Conservation (phyloP, 2,329 filamentous ascomycete species). For the Cercospora janseana region DNA sequence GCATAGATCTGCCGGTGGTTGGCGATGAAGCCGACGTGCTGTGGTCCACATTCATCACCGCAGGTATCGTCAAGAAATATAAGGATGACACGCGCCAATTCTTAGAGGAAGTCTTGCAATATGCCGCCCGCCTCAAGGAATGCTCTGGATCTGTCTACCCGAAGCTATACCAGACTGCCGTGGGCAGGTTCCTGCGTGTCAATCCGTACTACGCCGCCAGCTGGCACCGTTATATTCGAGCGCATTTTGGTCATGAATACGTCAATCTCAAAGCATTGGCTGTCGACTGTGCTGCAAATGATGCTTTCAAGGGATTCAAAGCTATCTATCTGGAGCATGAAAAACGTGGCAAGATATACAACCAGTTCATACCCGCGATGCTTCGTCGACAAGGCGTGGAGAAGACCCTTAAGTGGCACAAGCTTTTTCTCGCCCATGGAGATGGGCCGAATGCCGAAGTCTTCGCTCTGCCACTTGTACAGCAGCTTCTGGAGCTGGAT, state of each 20-base stretch:
- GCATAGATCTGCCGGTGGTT: conserved; percentile 42
- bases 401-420: conserved; percentile 43
- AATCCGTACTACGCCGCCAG: conserved; percentile 30
- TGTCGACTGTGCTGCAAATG: conserved; percentile 21
- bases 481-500: conserved; percentile 30
- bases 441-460: conserved; percentile 42
- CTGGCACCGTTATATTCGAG: conserved; percentile 38
- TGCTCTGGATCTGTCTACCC: conserved; percentile 3
- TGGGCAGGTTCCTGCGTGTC: conserved; percentile 42
- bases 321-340: conserved; percentile 41
- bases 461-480: conserved; percentile 33
- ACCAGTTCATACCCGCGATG: conserved; percentile 41
- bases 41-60: conserved; percentile 48
- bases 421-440: conserved; percentile 37
- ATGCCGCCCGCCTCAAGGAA: conserved; percentile 5
- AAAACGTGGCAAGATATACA: conserved; percentile 43
- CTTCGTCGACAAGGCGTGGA: conserved; percentile 29
- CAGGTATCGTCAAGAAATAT: conserved; percentile 30
- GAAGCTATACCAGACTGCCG: conserved; percentile 17
- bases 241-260: conserved; percentile 37
- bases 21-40: conserved; percentile 43
- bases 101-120: conserved; percentile 12
- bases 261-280: conserved; percentile 27
- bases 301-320: conserved; percentile 28
- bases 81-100: not conserved